Base-by-base conservation (phyloP, 768 basidiomycete genomes). In the Inosperma sp. region DNA sequence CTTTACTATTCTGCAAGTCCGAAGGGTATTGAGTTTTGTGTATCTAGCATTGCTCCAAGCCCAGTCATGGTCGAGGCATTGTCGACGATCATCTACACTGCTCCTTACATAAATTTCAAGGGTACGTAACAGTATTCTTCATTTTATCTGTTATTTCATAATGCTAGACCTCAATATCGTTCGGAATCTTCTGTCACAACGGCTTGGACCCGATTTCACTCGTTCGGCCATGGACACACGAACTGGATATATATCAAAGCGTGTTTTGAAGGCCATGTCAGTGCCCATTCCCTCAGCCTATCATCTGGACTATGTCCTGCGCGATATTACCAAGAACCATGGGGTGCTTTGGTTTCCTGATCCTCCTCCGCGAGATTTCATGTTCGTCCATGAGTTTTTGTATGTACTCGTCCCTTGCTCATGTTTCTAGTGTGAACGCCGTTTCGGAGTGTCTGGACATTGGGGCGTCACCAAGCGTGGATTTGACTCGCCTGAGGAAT, bases 361-460 rank as follows among this genome's bases (percentile, higher is more conserved):
- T 53, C 75, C 75, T 31, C 71, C 72, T 1, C 73, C 84, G 48
- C 76, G 83, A 58, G 78, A 87, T 52, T 73, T 51, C 25, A 19
- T 82, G 88, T 86, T 41, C 23, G 82, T 63, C 23, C 30, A n/a
- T 36, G 23, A 36, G 4, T 26, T 10, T 22, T 23, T 42, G 8
- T 37, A 9, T 36, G 34, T 49, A 26, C 21, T 21, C 17, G 17
- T 31, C 60, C 49, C 42, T 47, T 36, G 54, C 33, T 47, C 43
- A 50, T 48, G 53, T 33, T 52, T 52, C 17, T 52, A 87, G 85
- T 55, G 62, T 82, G 46, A 72, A 73, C 56, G 53, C 70, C 4
- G 67, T 89, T 23, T 84, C 83, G 13, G 83, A 83, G 59, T 71
- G 84, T 23, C 62, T 89, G 53, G 79, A 84, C 62, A 67, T 74